These are phyloP conservation scores for Pseudozyma pruni DNA, from an alignment of 1,284 basidiomycete genomes.

Conservation along the genomic window DNA sequence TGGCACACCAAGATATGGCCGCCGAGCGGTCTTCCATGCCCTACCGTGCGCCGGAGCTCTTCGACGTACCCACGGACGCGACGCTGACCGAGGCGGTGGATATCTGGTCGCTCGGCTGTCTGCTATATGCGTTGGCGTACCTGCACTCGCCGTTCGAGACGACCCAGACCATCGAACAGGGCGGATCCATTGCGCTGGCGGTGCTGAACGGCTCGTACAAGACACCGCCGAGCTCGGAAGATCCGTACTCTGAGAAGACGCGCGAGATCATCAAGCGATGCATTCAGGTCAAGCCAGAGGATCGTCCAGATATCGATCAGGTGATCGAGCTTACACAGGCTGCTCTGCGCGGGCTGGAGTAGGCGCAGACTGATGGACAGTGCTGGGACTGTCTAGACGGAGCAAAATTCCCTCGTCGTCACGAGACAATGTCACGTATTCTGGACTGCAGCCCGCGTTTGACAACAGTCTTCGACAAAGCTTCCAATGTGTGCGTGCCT, in stretches of 20 bases:
- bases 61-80: constrained; percentile 67
- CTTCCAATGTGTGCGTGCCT: too few species aligned
- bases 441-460: too few species aligned
- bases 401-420: too few species aligned
- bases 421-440: too few species aligned
- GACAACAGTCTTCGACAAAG: too few species aligned
- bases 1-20: constrained; percentile 66
- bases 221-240: constrained; percentile 52
- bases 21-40: constrained; percentile 67
- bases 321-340: constrained; percentile 50
- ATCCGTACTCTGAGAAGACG: constrained; percentile 58
- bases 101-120: constrained; percentile 67
- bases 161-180: constrained; percentile 65
- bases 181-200: constrained; percentile 66
- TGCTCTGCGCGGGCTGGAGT: constrained; percentile 50
- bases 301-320: constrained; percentile 58
- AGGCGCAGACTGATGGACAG: too few species aligned
- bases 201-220: constrained; percentile 66
- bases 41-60: constrained; percentile 67
- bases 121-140: constrained; percentile 65
- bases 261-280: constrained; percentile 60
- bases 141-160: constrained; percentile 68
- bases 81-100: constrained; percentile 65
- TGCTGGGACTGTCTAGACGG: too few species aligned
- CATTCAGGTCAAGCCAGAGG: constrained; percentile 57